A percentile compares a stretch with the other conserved stretches of the same genome.
phyloP scores from a whole-genome alignment of 202 grass and related monocot genomes.

The Dendrocalamus latiflorus region DNA sequence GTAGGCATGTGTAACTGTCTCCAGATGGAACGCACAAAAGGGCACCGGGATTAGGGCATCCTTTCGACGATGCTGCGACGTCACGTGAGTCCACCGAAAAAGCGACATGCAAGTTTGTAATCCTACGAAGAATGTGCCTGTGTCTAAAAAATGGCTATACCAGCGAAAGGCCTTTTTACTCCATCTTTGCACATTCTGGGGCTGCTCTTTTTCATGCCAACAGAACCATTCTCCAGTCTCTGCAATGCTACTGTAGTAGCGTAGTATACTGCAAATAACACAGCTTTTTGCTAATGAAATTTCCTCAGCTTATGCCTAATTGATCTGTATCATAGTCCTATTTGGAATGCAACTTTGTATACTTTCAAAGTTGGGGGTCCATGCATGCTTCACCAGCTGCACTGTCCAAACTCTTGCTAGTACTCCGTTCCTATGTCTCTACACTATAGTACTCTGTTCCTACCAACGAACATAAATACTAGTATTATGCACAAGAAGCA shows the following conservation, averaged over 20 bases:
- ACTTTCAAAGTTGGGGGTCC: background rate
- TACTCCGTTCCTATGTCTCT: background rate
- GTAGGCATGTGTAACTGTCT: too few relatives aligned
- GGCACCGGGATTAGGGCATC: slow-evolving; percentile 14
- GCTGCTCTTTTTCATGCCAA: background rate
- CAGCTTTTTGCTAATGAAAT: background rate
- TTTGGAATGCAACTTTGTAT: background rate
- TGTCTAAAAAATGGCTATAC: background rate
- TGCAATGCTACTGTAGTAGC: background rate
- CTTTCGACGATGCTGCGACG: slow-evolving; percentile 22
- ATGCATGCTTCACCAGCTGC: background rate
- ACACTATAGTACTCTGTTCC: background rate
- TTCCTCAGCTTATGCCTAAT: background rate
- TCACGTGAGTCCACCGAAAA: slow-evolving; percentile 29
- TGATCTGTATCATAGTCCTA: background rate
- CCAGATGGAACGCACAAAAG: slow-evolving; percentile 33
- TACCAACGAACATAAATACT: background rate
- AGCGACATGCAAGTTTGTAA: background rate
- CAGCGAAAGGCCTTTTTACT: background rate
- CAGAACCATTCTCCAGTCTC: background rate
- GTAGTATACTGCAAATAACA: background rate
- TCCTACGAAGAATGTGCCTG: slow-evolving; percentile 17
- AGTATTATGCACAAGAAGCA: background rate
- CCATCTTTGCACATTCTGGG: background rate
- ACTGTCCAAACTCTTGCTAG: background rate